phyloP scores from a whole-genome alignment of 495 filamentous ascomycete genomes.

The Penicillium diatomitis region DNA sequence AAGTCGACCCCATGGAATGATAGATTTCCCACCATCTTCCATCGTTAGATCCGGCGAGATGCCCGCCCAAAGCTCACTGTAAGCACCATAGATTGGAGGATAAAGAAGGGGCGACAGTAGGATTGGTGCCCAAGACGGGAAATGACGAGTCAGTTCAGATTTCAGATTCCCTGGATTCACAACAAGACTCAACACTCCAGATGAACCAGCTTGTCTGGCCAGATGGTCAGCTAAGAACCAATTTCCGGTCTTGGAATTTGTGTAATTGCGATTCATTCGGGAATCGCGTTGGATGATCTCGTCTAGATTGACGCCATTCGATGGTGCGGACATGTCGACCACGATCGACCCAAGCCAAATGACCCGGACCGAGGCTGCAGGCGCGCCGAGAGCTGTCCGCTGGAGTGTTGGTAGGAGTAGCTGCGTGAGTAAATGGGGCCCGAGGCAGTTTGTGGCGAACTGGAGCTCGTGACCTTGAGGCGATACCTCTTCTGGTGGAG shows the following conservation, averaged over 20 bases:
- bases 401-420: slow-evolving; percentile 17
- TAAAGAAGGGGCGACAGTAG: slow-evolving; percentile 18
- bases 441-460: slow-evolving; percentile 31
- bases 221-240: slow-evolving; percentile 17
- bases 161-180: slow-evolving; percentile 8
- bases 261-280: slow-evolving; percentile 13
- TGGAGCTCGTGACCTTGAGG: slow-evolving; percentile 31
- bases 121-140: slow-evolving; percentile 5
- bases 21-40: slow-evolving; percentile 24
- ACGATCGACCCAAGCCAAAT: slow-evolving; percentile 5
- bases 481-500: slow-evolving; percentile 18
- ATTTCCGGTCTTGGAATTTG: slow-evolving; percentile 16
- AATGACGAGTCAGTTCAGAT: slow-evolving; percentile 3
- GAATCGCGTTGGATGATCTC: neutral
- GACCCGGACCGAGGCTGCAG: slow-evolving; percentile 2
- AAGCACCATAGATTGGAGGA: slow-evolving; percentile 22
- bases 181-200: slow-evolving; percentile 21
- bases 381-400: neutral
- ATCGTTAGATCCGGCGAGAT: slow-evolving; percentile 24
- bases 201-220: neutral
- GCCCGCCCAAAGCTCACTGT: slow-evolving; percentile 34
- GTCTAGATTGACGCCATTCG: neutral
- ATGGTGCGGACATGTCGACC: slow-evolving; percentile 2
- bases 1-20: slow-evolving; percentile 34
- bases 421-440: slow-evolving; percentile 24